Evolutionary conservation across 2,329 filamentous ascomycete species (phyloP), one percentile per base, ranked within the genome.

Genomic region (Ophiocordyceps camponoti-leonardi): DNA sequence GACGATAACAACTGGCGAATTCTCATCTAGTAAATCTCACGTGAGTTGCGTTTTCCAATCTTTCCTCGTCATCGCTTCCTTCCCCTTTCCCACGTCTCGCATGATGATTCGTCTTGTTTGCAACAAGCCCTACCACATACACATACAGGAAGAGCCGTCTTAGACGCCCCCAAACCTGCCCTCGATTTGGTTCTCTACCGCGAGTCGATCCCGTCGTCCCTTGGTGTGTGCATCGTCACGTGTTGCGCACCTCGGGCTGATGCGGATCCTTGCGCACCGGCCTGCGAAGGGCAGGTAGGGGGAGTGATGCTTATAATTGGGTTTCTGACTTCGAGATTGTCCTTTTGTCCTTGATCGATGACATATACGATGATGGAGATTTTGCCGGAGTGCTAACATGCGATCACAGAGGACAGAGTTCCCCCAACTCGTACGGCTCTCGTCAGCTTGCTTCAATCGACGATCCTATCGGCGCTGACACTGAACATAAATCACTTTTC

Each of bases 71-170:
- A 39, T 13, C n/a, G 13, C 13, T 39, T 18, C 35, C 18, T 39
- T 12, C n/a, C n/a, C 26, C 26, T 41, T 23, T 42, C 31, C 4
- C 16, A 18, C 30, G 19, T 49, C 53, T 58, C 55, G 54, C 55
- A 66, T 67, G 64, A 67, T 67, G 64, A 64, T 67, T 67, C 62
- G 63, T 54, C 56, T 54, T 56, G 57, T 55, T 58, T 49, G 55
- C 59, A 62, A 54, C 55, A 62, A 62, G 62, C 62, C 63, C 63
- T 56, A 50, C 51, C 7, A 45, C 7, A 45, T 54, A 53, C 49
- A 51, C 52, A 58, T 55, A 58, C 63, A 67, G 64, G 64, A 67
- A 67, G 64, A 67, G 64, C 64, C 64, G 64, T 67, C 62, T 67
- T 56, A 67, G 64, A 67, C 64, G 51, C 53, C 57, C 52, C 48